Evolutionary conservation across 23 red algal species (phyloP).

Genomic region (Chondrus crispus): DNA sequence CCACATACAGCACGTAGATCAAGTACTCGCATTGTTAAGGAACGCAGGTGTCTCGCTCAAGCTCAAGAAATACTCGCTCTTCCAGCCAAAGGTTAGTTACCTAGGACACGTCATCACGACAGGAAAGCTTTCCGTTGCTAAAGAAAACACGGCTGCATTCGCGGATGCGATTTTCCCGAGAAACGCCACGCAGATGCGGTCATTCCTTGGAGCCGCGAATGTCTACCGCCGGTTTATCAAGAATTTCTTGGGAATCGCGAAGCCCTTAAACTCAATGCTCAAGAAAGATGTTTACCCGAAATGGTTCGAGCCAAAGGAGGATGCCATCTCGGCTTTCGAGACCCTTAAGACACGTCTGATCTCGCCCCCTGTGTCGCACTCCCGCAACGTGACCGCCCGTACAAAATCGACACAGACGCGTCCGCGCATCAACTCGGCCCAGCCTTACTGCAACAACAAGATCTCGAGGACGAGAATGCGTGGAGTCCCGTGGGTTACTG

Average conservation of each 20-base stretch:
- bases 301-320: not conserved
- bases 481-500: too few species aligned
- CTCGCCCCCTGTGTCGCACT: not conserved
- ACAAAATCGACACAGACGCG: not conserved
- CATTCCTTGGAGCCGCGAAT: not conserved
- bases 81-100: not conserved
- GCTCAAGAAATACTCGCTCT: slow-evolving; percentile 35
- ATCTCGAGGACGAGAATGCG: too few species aligned
- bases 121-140: not conserved
- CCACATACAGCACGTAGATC: slow-evolving; percentile 2
- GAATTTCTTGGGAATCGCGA: not conserved
- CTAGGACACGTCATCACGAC: slow-evolving; percentile 32
- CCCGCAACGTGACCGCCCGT: not conserved
- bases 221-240: slow-evolving; percentile 31
- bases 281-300: not conserved
- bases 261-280: not conserved
- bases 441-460: too few species aligned
- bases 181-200: slow-evolving; percentile 7
- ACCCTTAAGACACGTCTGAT: not conserved
- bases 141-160: not conserved
- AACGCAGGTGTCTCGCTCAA: slow-evolving; percentile 24
- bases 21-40: slow-evolving; percentile 21
- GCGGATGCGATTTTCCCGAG: not conserved
- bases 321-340: not conserved
- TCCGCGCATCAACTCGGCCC: not conserved